Percentiles rank a stretch among this genome's conserved stretches.
phyloP scores from a whole-genome alignment of 805 yeast species.

The Nakazawaea molendinolei region DNA sequence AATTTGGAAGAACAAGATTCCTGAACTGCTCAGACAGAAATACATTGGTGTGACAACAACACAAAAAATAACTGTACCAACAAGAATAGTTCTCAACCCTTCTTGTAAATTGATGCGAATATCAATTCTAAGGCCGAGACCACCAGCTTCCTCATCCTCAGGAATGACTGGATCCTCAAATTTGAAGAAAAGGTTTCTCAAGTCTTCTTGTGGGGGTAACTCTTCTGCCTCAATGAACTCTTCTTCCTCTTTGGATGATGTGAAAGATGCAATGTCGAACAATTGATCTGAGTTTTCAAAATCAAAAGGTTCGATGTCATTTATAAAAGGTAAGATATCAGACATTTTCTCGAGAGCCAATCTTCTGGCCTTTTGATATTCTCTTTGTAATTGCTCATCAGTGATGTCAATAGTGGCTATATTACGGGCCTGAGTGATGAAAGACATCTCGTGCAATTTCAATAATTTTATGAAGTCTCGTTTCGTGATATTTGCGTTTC shows the following conservation, averaged over 20 bases:
- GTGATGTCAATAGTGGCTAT: slow-evolving; percentile 1
- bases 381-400: slow-evolving; percentile 5
- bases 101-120: slow-evolving; percentile 9
- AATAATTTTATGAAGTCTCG: slow-evolving; percentile 2
- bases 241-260: no score
- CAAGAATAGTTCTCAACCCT: background rate
- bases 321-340: slow-evolving; percentile 1
- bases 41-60: slow-evolving; percentile 3
- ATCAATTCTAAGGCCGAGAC: slow-evolving; percentile 21
- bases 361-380: slow-evolving; percentile 2
- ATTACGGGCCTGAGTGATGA: slow-evolving; percentile 2
- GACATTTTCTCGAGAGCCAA: slow-evolving; percentile 1
- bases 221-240: no score
- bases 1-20: slow-evolving; percentile 9
- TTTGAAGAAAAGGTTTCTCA: no score
- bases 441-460: slow-evolving; percentile 2
- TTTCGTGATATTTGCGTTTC: slow-evolving; percentile 23
- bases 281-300: slow-evolving; percentile 7
- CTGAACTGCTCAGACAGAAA: slow-evolving; percentile 12
- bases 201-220: no score
- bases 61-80: background rate
- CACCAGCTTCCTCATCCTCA: slow-evolving; percentile 20
- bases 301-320: slow-evolving; percentile 7
- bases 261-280: no score
- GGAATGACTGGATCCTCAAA: slow-evolving; percentile 15